A percentile compares a stretch with the other conserved stretches of the same genome.
Conservation (phyloP, 1,139 yeast genomes). For the Zygosaccharomyces sapae region DNA sequence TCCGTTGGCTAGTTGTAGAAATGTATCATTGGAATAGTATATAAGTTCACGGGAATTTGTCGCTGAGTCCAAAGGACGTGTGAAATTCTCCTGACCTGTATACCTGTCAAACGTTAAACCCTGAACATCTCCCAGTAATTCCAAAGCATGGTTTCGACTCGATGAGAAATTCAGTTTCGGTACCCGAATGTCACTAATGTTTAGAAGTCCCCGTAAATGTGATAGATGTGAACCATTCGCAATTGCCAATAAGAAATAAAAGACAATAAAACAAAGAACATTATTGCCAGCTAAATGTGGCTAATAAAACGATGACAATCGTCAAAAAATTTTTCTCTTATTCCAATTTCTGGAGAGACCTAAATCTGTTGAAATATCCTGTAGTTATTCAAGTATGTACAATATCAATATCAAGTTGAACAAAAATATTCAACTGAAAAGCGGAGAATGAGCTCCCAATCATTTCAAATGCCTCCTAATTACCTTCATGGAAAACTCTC, state of each 20-base stretch:
- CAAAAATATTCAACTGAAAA: background rate
- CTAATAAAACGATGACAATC: background rate
- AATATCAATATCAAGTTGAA: background rate
- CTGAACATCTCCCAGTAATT: conserved; percentile 62
- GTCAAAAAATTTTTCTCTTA: background rate
- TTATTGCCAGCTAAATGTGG: conserved; percentile 4
- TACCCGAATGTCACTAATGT: conserved; percentile 11
- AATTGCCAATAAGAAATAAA: conserved; percentile 2
- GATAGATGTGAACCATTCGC: conserved; percentile 17
- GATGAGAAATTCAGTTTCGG: conserved; percentile 23
- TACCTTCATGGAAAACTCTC: background rate
- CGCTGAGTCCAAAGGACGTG: conserved; percentile 24
- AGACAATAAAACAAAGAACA: conserved; percentile 4
- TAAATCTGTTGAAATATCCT: background rate
- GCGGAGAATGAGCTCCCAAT: background rate
- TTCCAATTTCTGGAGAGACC: background rate
- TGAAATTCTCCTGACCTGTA: conserved; percentile 47
- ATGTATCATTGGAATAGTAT: conserved; percentile 31
- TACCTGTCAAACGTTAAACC: conserved; percentile 57
- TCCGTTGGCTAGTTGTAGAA: conserved; percentile 25
- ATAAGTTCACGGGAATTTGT: conserved; percentile 25
- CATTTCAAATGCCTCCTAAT: background rate
- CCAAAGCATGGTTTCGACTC: conserved; percentile 44
- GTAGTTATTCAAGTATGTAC: background rate
- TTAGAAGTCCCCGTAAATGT: conserved; percentile 16